Evolutionary conservation across 2,329 filamentous ascomycete species (phyloP), one percentile per base, ranked within the genome.

Genomic region (Ophiostoma montium): DNA sequence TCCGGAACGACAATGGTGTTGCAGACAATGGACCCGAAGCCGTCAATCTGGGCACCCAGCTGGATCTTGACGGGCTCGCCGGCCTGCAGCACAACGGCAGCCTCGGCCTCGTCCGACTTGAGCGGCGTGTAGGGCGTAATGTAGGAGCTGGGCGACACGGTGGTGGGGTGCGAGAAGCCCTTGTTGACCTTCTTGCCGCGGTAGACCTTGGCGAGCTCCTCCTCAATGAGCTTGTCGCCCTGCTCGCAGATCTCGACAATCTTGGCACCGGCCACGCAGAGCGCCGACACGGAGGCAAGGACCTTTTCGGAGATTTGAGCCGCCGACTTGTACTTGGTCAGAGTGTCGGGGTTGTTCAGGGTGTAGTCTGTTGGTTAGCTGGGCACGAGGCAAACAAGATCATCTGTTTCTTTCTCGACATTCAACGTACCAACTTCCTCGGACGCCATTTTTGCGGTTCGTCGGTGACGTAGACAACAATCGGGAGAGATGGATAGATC

Each of bases 301-400:
- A 94, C 90, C 73, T 90, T 95, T 67, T 95, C 86, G 47, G 90
- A 92, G 69, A 98, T 96, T 65, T 85, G 76, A 55, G 86, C 90
- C 51, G 92, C 92, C 57, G 85, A 89, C 82, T 95, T 96, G 78
- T 96, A 96, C 77, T 96, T 98, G 70, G 92, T 96, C 61, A 98
- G 78, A 61, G 88, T 95, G 67, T 94, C 86, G 54, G 86, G 86
- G 74, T 94, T 92, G 68, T 81, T 86, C 67, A 95, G 80, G 58
- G 85, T 78, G 72, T 94, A 89, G 67, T 94, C 86, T 94, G 59
- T 39, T 4, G n/a, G 27, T 42, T 32, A 35, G 21, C n/a, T n/a
- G n/a, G n/a, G n/a, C n/a, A n/a, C n/a, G n/a, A n/a, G n/a, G n/a
- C n/a, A n/a, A n/a, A n/a, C n/a, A n/a, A n/a, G n/a, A n/a, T n/a